Conservation (phyloP, 768 basidiomycete species). For the Mycena venus region DNA sequence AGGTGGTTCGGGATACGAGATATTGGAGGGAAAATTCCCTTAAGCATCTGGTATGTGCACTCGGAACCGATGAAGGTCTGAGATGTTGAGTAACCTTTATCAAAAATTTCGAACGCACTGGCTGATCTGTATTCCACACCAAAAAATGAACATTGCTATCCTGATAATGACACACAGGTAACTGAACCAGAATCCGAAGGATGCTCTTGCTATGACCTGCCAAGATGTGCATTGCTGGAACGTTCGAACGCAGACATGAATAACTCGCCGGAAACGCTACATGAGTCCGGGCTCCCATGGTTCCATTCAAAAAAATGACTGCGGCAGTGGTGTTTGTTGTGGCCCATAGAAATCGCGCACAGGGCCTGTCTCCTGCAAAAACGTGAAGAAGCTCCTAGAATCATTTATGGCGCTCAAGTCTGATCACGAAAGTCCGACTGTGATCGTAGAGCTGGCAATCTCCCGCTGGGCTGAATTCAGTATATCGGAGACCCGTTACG, state of each 20-base stretch:
- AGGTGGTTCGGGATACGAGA: conserved; percentile 74
- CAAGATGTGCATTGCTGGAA: not conserved
- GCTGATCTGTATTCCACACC: conserved; percentile 79
- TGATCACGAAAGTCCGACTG: conserved; percentile 80
- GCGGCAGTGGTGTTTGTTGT: conserved; percentile 76
- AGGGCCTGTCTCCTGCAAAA: conserved; percentile 71
- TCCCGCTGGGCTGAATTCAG: conserved; percentile 60
- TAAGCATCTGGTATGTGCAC: conserved; percentile 84
- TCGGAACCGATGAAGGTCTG: conserved; percentile 75
- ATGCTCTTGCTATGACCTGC: conserved; percentile 83
- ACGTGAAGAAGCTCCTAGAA: not conserved
- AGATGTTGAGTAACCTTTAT: too few relatives aligned
- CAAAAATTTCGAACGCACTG: not conserved
- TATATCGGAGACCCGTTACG: conserved; percentile 71
- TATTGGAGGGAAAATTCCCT: conserved; percentile 85
- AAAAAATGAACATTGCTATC: conserved; percentile 83
- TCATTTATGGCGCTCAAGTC: not conserved
- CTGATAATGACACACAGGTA: conserved; percentile 88
- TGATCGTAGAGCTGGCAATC: conserved; percentile 80
- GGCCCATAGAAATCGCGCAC: conserved; percentile 77
- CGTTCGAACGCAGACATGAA: not conserved
- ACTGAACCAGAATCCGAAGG: conserved; percentile 91
- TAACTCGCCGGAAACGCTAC: conserved; percentile 68
- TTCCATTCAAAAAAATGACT: conserved; percentile 72
- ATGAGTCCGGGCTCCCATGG: conserved; percentile 81